Conservation (phyloP, 148 eudicot genomes). For the Camellia lanceoleosa region DNA sequence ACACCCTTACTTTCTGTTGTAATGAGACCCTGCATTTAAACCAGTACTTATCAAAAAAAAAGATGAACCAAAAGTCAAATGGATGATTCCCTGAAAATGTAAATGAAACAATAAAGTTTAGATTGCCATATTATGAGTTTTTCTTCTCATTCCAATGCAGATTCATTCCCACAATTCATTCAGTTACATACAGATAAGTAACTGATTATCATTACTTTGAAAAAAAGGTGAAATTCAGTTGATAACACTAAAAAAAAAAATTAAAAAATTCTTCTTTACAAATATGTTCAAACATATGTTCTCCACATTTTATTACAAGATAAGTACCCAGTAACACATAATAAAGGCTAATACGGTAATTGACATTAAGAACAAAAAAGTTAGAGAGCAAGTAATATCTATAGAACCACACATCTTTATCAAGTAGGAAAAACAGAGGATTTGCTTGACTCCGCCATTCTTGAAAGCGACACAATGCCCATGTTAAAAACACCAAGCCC, state of each 20-base stretch:
- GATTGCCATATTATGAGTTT: background rate
- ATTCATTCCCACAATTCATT: background rate
- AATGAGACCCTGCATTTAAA: slow-evolving; percentile 71
- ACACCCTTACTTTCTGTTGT: slow-evolving; percentile 68
- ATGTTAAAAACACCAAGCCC: no score
- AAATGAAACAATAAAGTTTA: background rate
- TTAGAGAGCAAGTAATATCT: background rate
- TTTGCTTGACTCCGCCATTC: slow-evolving; percentile 68
- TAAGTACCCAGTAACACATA: background rate
- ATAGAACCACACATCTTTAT: slow-evolving; percentile 67
- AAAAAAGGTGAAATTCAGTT: background rate
- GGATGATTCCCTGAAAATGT: background rate
- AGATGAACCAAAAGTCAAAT: background rate
- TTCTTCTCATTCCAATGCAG: background rate
- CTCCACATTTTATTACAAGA: background rate
- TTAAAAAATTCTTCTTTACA: background rate
- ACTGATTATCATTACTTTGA: background rate
- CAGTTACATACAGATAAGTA: background rate
- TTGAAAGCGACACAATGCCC: slow-evolving; percentile 73
- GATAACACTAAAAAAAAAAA: background rate
- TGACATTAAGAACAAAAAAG: background rate
- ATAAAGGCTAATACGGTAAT: background rate
- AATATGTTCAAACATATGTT: background rate
- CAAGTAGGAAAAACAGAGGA: slow-evolving; percentile 84
- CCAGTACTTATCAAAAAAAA: background rate